Conservation (phyloP, 2,329 filamentous ascomycete genomes). For the Monilinia polystroma region DNA sequence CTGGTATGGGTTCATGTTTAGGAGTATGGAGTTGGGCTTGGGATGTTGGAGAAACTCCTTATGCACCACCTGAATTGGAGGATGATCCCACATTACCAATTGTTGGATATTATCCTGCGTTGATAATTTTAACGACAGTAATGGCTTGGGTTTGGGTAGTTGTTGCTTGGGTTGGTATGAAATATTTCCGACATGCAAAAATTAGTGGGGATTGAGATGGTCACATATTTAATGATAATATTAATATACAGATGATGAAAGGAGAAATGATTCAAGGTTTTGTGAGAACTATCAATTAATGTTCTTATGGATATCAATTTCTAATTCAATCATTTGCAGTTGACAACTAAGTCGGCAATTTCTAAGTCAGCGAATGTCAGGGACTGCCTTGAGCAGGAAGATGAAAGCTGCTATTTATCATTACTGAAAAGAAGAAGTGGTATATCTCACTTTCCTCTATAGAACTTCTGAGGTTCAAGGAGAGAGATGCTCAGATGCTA, state of each 20-base stretch:
- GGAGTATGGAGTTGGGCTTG: slow-evolving; percentile 98
- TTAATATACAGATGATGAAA: slow-evolving; percentile 4
- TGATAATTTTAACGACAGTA: slow-evolving; percentile 88
- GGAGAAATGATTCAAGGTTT: slow-evolving; percentile 6
- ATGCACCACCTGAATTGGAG: slow-evolving; percentile 91
- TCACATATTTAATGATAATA: slow-evolving; percentile 19
- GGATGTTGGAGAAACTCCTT: slow-evolving; percentile 95
- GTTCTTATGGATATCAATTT: not conserved
- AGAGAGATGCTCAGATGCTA: too few relatives aligned
- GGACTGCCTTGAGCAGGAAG: not conserved
- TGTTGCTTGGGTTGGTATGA: slow-evolving; percentile 98
- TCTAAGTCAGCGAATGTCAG: not conserved
- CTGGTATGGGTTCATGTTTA: slow-evolving; percentile 93
- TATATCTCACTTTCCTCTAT: too few relatives aligned
- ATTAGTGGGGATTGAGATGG: slow-evolving; percentile 51
- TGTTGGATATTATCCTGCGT: slow-evolving; percentile 91
- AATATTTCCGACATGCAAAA: slow-evolving; percentile 97
- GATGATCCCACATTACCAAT: slow-evolving; percentile 94
- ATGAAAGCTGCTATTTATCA: too few relatives aligned
- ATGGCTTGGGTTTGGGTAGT: slow-evolving; percentile 99
- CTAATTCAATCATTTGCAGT: too few relatives aligned
- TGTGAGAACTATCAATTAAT: not conserved
- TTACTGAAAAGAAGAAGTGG: too few relatives aligned
- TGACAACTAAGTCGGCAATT: too few relatives aligned
- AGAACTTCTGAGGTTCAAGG: too few relatives aligned